phyloP scores from a whole-genome alignment of 192 early-diverging fungal species.

The Backusella australiensis region DNA sequence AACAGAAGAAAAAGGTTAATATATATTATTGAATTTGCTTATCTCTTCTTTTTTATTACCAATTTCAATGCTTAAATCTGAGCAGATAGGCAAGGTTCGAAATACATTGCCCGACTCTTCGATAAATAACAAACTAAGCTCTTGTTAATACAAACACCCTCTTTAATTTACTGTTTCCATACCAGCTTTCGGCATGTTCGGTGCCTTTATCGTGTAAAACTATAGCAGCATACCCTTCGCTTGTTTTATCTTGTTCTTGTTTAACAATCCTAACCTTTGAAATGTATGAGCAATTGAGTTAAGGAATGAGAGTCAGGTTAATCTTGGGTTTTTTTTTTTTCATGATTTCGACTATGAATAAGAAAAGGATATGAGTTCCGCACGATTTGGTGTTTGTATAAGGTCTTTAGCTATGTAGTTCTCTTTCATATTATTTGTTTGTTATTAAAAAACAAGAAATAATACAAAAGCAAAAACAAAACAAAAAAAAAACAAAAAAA shows the following conservation, averaged over 20 bases:
- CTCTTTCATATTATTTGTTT: neutral
- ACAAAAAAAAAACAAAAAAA: neutral
- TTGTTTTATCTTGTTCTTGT: neutral
- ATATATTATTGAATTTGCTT: neutral
- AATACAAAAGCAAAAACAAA: neutral
- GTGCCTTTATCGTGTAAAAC: neutral
- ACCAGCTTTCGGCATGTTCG: conserved; percentile 6
- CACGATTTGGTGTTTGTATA: neutral
- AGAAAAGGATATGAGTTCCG: conserved; percentile 24
- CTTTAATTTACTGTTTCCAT: neutral
- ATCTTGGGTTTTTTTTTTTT: neutral
- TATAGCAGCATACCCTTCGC: neutral
- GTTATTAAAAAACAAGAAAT: neutral
- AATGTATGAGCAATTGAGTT: neutral
- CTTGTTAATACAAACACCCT: neutral
- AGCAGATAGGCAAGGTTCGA: neutral
- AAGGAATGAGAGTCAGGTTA: neutral
- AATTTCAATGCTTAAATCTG: neutral
- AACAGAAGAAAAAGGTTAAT: neutral
- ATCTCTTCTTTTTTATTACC: neutral
- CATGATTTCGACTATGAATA: neutral
- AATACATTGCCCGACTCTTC: neutral
- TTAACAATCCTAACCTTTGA: neutral
- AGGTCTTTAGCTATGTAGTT: neutral
- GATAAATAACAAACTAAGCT: conserved; percentile 11